Evolutionary conservation across 352 stramenopile species (phyloP).

Genomic region (Globisporangium radiosum): DNA sequence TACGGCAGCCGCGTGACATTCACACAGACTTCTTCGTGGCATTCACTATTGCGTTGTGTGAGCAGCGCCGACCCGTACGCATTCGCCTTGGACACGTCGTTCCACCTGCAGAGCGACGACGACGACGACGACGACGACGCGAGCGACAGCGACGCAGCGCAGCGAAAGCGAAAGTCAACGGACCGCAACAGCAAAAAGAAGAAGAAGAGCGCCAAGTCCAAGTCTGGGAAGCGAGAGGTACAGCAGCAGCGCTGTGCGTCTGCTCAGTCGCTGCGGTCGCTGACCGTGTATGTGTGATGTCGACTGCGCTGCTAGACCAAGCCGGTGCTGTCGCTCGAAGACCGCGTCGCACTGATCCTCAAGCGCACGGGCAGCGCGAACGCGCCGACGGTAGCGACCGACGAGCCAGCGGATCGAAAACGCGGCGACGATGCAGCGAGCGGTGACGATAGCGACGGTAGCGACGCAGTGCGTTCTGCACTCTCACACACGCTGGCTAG

Average conservation of each 20-base stretch:
- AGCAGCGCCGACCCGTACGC: conserved; percentile 60
- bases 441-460: neutral
- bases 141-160: conserved; percentile 21
- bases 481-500: too few relatives aligned
- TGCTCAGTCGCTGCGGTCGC: neutral
- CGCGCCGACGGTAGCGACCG: conserved; percentile 9
- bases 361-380: conserved; percentile 63
- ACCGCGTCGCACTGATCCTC: conserved; percentile 69
- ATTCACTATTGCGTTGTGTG: neutral
- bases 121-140: conserved; percentile 22
- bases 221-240: conserved; percentile 23
- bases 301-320: conserved; percentile 13
- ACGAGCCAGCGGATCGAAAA: conserved; percentile 15
- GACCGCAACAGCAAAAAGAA: neutral
- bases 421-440: conserved; percentile 13
- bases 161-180: conserved; percentile 1
- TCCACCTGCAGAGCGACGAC: conserved; percentile 20
- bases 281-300: neutral
- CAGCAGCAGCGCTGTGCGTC: neutral
- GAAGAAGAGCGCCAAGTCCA: neutral
- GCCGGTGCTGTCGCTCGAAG: conserved; percentile 43
- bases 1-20: too few relatives aligned
- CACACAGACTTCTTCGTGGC: too few relatives aligned
- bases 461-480: neutral
- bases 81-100: conserved; percentile 52